A percentile compares a stretch with the other conserved stretches of the same genome.
phyloP scores from a whole-genome alignment of 805 yeast species.

The Saccharomycopsis microspora region DNA sequence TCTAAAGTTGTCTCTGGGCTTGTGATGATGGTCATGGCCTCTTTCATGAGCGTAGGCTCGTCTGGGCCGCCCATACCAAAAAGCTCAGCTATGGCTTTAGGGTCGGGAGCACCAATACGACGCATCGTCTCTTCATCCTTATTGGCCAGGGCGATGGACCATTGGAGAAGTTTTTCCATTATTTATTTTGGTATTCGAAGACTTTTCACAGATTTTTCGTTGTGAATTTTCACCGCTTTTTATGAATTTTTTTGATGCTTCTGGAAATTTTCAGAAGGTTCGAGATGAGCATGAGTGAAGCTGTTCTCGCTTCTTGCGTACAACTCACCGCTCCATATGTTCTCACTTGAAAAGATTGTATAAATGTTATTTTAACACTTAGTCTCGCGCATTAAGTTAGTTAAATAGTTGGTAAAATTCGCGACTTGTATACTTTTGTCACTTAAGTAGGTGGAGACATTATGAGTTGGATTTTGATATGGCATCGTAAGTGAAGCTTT shows the following conservation, averaged over 20 bases:
- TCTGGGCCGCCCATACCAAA: conserved; percentile 67
- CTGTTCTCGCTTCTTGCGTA: no score
- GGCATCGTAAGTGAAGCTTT: no score
- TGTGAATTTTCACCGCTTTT: background rate
- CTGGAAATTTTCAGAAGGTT: background rate
- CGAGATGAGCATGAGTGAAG: background rate
- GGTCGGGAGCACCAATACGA: conserved; percentile 62
- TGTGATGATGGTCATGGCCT: conserved; percentile 50
- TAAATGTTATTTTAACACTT: no score
- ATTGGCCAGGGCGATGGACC: conserved; percentile 78
- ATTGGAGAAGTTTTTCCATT: conserved; percentile 86
- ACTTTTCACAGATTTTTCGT: no score
- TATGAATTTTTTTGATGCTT: background rate
- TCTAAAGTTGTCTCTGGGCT: conserved; percentile 51
- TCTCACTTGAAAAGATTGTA: no score
- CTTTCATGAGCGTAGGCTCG: conserved; percentile 81
- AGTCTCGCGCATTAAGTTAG: no score
- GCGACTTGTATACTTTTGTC: no score
- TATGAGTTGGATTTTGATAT: no score
- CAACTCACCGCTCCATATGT: no score
- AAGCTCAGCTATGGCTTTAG: conserved; percentile 65
- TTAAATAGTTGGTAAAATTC: no score
- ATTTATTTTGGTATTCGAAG: background rate
- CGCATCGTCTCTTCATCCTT: conserved; percentile 59
- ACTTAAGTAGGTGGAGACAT: no score